These are phyloP conservation scores for Parmelia sp. DNA, from an alignment of 495 filamentous ascomycete genomes.

Conservation along the genomic window DNA sequence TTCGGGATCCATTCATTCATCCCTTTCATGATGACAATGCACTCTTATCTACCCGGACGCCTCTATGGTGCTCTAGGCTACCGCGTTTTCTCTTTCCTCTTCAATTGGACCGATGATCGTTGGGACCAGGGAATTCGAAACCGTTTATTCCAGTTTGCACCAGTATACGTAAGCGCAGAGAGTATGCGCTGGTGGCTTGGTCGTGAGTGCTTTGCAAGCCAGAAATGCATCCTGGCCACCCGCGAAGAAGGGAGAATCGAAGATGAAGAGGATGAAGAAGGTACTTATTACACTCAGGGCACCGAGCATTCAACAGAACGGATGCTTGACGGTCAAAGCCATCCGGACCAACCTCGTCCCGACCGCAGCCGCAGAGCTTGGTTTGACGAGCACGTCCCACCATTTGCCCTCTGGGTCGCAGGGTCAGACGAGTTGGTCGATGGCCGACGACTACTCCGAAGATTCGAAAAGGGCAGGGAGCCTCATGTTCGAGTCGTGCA, in stretches of 20 bases:
- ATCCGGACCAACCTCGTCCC: background rate
- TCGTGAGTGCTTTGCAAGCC: conserved; percentile 79
- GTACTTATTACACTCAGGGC: conserved; percentile 24
- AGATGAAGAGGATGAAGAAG: conserved; percentile 48
- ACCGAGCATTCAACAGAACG: conserved; percentile 16
- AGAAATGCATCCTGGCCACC: conserved; percentile 84
- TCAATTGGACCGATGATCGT: conserved; percentile 77
- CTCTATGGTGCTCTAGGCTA: conserved; percentile 87
- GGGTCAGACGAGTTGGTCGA: conserved; percentile 82
- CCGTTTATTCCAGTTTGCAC: conserved; percentile 86
- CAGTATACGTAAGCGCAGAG: conserved; percentile 84
- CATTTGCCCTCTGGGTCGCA: conserved; percentile 83
- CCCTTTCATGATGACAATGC: conserved; percentile 88
- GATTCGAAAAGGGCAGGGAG: conserved; percentile 73
- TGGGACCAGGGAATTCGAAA: conserved; percentile 80
- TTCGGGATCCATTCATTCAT: conserved; percentile 97
- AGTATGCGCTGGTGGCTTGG: conserved; percentile 97
- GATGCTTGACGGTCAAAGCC: conserved; percentile 1
- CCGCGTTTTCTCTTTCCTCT: conserved; percentile 82
- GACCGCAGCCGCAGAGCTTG: conserved; percentile 50
- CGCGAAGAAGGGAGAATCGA: conserved; percentile 59
- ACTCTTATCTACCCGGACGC: conserved; percentile 51
- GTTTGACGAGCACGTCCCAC: conserved; percentile 75
- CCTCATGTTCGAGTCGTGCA: conserved; percentile 78
- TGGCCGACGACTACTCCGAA: conserved; percentile 61